phyloP scores from a whole-genome alignment of 768 basidiomycete genomes.

The Kwoniella bestiolae region DNA sequence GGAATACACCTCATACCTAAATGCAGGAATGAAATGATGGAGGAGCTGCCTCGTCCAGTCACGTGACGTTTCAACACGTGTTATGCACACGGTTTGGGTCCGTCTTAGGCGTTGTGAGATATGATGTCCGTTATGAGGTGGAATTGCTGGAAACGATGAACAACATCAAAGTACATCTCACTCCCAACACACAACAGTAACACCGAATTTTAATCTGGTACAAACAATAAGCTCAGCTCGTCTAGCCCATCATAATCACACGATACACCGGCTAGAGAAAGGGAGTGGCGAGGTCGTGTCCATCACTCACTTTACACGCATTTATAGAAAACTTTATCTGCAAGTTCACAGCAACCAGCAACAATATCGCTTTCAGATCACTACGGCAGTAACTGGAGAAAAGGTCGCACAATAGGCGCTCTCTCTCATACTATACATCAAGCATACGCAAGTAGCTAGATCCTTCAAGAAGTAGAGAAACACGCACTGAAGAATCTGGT shows the following conservation, averaged over 20 bases:
- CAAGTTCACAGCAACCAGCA: not conserved
- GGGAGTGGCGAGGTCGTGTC: conserved; percentile 7
- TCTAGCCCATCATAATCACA: not conserved
- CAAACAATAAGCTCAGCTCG: conserved; percentile 1
- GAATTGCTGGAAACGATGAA: not conserved
- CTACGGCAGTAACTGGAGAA: not conserved
- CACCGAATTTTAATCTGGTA: not conserved
- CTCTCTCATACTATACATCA: not conserved
- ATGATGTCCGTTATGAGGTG: not conserved
- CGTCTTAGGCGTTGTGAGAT: not conserved
- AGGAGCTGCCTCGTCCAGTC: too few species aligned
- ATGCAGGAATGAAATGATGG: too few species aligned
- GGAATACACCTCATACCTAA: too few species aligned
- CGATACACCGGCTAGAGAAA: not conserved
- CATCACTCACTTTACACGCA: not conserved
- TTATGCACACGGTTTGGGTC: not conserved
- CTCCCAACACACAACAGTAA: not conserved
- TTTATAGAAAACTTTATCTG: not conserved
- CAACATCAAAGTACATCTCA: not conserved
- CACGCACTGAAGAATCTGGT: not conserved
- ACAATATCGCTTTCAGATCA: not conserved
- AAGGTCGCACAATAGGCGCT: not conserved
- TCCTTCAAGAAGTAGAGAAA: not conserved
- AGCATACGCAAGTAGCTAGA: not conserved
- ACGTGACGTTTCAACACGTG: not conserved